Conservation (phyloP, 1,284 basidiomycete species). For the Cutaneotrichosporon cutaneum region DNA sequence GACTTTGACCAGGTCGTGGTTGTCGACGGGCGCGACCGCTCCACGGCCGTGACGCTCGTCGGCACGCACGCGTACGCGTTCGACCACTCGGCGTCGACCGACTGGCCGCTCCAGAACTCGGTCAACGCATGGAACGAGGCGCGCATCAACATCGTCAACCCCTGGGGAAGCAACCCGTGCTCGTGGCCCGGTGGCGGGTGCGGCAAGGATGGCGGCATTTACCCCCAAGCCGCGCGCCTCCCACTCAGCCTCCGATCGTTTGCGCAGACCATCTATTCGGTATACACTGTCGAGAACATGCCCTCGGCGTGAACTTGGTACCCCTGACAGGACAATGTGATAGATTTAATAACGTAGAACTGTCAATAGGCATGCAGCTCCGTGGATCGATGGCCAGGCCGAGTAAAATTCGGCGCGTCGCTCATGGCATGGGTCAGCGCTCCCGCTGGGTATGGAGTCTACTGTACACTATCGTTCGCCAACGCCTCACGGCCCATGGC, state of each 20-base stretch:
- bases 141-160: constrained; percentile 19
- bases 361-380: too few species aligned
- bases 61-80: constrained; percentile 24
- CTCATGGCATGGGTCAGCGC: too few species aligned
- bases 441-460: too few species aligned
- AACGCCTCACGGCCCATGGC: too few species aligned
- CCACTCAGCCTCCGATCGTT: constrained; percentile 19
- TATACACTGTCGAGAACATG: constrained; percentile 24
- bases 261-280: constrained; percentile 12
- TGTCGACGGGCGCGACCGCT: constrained; percentile 9
- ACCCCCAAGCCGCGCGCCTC: constrained; percentile 12
- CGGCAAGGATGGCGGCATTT: constrained; percentile 9
- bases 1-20: constrained; percentile 26
- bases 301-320: constrained; percentile 7
- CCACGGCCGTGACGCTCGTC: constrained; percentile 18
- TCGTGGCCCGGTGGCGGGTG: constrained; percentile 13
- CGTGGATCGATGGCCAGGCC: too few species aligned
- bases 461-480: too few species aligned
- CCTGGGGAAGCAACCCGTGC: constrained; percentile 25
- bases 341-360: too few species aligned
- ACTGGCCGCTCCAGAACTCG: constrained; percentile 9
- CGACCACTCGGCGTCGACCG: constrained; percentile 11
- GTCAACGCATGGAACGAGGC: background rate
- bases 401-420: too few species aligned
- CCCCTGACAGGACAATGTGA: too few species aligned